phyloP scores from a whole-genome alignment of 2,329 filamentous ascomycete species.

The Colletotrichum somersetense region DNA sequence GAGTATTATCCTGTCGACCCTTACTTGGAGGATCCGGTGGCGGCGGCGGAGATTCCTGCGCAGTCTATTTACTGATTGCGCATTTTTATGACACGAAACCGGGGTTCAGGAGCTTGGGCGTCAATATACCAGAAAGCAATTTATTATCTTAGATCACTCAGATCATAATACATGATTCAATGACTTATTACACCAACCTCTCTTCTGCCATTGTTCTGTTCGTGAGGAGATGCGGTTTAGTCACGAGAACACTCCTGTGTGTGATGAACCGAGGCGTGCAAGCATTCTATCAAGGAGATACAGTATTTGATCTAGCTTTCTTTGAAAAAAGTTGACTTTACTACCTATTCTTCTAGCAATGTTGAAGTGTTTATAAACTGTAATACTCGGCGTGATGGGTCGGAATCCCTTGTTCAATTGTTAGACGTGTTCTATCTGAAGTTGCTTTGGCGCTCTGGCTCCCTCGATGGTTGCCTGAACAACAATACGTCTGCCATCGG shows the following conservation, averaged over 20 bases:
- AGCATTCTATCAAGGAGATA: background rate
- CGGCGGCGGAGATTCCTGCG: conserved; percentile 29
- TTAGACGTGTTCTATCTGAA: too few relatives aligned
- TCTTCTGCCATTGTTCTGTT: too few relatives aligned
- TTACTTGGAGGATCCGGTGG: conserved; percentile 12
- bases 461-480: too few relatives aligned
- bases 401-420: too few relatives aligned
- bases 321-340: too few relatives aligned
- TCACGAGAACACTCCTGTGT: background rate
- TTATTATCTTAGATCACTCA: conserved; percentile 23
- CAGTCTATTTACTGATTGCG: conserved; percentile 37
- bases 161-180: conserved; percentile 39
- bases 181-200: background rate
- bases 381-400: too few relatives aligned
- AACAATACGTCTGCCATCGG: too few relatives aligned
- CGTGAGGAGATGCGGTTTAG: too few relatives aligned
- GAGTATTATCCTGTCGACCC: conserved; percentile 35
- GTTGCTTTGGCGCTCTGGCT: too few relatives aligned
- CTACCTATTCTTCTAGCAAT: too few relatives aligned
- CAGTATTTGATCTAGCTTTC: too few relatives aligned
- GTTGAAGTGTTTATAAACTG: too few relatives aligned
- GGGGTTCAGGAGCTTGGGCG: background rate
- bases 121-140: conserved; percentile 25
- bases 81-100: background rate
- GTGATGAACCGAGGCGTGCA: background rate